Conservation (phyloP, 2,329 filamentous ascomycete species). For the Aspergillus sergii region DNA sequence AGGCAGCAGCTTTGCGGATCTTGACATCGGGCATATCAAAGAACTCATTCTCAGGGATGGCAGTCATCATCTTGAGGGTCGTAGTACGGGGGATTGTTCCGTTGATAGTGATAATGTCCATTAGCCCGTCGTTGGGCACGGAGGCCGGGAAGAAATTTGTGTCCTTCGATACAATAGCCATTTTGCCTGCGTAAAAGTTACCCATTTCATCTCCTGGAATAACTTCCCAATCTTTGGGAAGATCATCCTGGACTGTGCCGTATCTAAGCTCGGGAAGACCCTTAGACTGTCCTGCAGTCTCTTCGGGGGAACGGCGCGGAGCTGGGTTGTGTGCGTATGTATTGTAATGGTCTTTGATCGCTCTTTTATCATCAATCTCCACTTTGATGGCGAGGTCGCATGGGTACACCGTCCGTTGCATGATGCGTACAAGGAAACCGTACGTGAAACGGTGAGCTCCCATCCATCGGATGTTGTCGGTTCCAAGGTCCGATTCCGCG, state of each 20-base stretch:
- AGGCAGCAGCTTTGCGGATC: slow-evolving; percentile 85
- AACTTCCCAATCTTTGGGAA: slow-evolving; percentile 77
- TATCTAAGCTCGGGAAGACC: slow-evolving; percentile 75
- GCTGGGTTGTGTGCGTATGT: slow-evolving; percentile 44
- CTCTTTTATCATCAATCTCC: slow-evolving; percentile 73
- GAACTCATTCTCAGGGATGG: slow-evolving; percentile 72
- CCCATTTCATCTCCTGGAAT: slow-evolving; percentile 76
- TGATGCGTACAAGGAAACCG: slow-evolving; percentile 76
- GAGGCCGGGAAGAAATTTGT: slow-evolving; percentile 81
- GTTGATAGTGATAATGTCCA: slow-evolving; percentile 81
- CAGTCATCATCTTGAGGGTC: slow-evolving; percentile 69
- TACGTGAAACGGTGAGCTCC: slow-evolving; percentile 81
- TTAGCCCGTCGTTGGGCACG: slow-evolving; percentile 77
- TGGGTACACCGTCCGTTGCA: slow-evolving; percentile 78
- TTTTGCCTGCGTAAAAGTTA: slow-evolving; percentile 94
- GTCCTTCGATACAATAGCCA: slow-evolving; percentile 87
- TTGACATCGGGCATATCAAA: slow-evolving; percentile 78
- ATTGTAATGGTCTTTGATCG: slow-evolving; percentile 73
- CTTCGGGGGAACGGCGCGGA: slow-evolving; percentile 23
- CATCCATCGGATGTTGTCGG: slow-evolving; percentile 93
- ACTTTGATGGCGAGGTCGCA: slow-evolving; percentile 87
- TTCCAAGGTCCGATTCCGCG: slow-evolving; percentile 86
- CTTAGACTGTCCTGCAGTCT: slow-evolving; percentile 46
- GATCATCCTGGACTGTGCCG: slow-evolving; percentile 74
- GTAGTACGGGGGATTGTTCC: slow-evolving; percentile 71